phyloP scores from a whole-genome alignment of 805 yeast genomes.

The Pichia manshurica region DNA sequence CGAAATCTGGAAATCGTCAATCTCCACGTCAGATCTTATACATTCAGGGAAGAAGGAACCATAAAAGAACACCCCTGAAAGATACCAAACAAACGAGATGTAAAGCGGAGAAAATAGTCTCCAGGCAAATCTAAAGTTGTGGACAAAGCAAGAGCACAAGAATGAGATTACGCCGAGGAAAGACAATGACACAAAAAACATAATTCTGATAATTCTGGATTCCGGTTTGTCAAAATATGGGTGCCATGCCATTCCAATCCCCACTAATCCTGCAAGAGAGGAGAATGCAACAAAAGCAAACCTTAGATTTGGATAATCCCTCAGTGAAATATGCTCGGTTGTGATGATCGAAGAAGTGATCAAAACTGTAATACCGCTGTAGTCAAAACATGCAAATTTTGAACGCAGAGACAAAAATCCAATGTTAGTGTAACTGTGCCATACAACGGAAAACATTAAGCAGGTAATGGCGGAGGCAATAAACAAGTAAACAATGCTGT shows the following conservation, averaged over 20 bases:
- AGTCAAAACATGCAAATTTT: constrained; percentile 88
- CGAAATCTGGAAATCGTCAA: constrained; percentile 38
- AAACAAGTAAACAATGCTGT: constrained; percentile 55
- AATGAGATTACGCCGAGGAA: constrained; percentile 68
- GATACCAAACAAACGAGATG: constrained; percentile 69
- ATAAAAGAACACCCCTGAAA: constrained; percentile 79
- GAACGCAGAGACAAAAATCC: constrained; percentile 56
- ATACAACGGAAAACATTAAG: constrained; percentile 67
- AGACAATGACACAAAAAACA: constrained; percentile 75
- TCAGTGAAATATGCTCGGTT: constrained; percentile 75
- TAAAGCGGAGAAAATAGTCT: constrained; percentile 60
- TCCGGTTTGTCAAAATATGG: constrained; percentile 86
- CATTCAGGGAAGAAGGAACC: constrained; percentile 87
- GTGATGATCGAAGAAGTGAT: constrained; percentile 86
- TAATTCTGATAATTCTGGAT: constrained; percentile 69
- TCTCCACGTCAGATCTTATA: constrained; percentile 64
- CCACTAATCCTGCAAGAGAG: constrained; percentile 58
- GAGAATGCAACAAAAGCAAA: constrained; percentile 54
- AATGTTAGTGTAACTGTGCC: constrained; percentile 90
- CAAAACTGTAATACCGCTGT: constrained; percentile 86
- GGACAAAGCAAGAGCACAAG: constrained; percentile 45
- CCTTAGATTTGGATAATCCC: constrained; percentile 47
- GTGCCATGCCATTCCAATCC: constrained; percentile 85
- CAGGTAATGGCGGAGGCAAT: constrained; percentile 72
- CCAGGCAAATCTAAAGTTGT: constrained; percentile 50